Evolutionary conservation across 2,329 filamentous ascomycete species (phyloP).

Genomic region (Ilyonectria sp.): DNA sequence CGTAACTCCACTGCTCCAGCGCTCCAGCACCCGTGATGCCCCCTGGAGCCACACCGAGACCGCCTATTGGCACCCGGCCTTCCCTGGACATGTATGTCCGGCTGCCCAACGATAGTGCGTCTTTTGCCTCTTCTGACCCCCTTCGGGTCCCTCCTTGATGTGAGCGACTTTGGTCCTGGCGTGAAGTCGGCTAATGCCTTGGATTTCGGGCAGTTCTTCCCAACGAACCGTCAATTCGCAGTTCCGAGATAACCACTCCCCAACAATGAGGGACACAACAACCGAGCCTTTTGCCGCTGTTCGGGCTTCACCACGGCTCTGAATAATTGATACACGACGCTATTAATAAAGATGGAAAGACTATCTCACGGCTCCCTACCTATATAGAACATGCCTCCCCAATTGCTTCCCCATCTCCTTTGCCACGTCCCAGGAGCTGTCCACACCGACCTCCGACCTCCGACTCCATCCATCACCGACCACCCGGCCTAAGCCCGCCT

Average conservation of each 20-base stretch:
- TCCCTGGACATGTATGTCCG: constrained; percentile 47
- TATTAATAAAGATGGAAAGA: too few species aligned
- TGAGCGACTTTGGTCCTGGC: background rate
- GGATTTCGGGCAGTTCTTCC: constrained; percentile 35
- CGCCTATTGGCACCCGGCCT: background rate
- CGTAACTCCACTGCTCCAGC: constrained; percentile 26
- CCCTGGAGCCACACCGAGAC: background rate
- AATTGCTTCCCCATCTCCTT: background rate
- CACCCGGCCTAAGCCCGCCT: constrained; percentile 43
- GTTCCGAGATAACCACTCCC: constrained; percentile 23
- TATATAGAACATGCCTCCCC: background rate
- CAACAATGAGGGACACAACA: constrained; percentile 25
- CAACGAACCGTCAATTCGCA: constrained; percentile 36
- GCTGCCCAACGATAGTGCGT: constrained; percentile 27
- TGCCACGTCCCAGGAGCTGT: constrained; percentile 23
- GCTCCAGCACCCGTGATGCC: background rate
- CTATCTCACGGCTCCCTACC: too few species aligned
- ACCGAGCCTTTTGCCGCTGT: constrained; percentile 1
- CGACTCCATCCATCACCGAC: constrained; percentile 30
- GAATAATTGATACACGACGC: background rate
- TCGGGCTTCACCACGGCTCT: background rate
- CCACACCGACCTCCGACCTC: constrained; percentile 30
- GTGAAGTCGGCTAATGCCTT: constrained; percentile 37
- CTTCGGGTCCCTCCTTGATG: constrained; percentile 10
- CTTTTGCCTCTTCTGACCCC: constrained; percentile 13